A percentile compares a stretch with the other conserved stretches of the same genome.
Evolutionary conservation across 2,329 filamentous ascomycete genomes (phyloP).

Genomic region (Fusarium chuoi): DNA sequence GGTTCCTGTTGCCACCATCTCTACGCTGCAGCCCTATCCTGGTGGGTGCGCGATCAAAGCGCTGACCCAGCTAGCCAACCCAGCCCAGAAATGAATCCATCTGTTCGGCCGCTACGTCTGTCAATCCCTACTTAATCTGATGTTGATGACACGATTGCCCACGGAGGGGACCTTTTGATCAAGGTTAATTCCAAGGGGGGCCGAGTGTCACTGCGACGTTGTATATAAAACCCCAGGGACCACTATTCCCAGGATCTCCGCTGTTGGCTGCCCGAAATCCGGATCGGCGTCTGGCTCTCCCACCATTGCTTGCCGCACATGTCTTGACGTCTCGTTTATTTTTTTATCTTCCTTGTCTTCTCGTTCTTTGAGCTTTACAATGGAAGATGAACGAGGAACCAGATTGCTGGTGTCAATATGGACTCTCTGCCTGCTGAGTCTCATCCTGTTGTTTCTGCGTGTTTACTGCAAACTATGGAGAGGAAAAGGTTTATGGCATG

Average conservation of each 20-base stretch:
- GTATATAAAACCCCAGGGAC: constrained; percentile 18
- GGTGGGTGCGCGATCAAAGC: constrained; percentile 16
- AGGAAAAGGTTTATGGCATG: constrained; percentile 51
- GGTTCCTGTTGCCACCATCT: neutral
- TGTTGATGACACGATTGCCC: constrained; percentile 22
- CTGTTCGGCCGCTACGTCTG: constrained; percentile 4
- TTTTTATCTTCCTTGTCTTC: neutral
- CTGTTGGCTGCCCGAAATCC: constrained; percentile 11
- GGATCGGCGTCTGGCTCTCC: constrained; percentile 17
- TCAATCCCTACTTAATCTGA: constrained; percentile 25
- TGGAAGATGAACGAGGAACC: constrained; percentile 40
- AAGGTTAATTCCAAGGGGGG: constrained; percentile 3
- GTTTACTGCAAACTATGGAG: constrained; percentile 52
- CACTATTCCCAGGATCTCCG: constrained; percentile 8
- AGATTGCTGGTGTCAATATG: constrained; percentile 47
- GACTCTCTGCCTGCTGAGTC: constrained; percentile 41
- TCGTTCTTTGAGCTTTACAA: neutral
- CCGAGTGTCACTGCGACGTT: neutral
- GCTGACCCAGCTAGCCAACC: neutral
- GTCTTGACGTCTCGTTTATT: neutral
- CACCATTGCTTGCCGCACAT: neutral
- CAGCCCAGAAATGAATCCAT: neutral
- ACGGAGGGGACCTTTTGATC: neutral
- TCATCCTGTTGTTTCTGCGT: constrained; percentile 45
- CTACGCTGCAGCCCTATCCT: neutral